Conservation (phyloP, 2,329 filamentous ascomycete species). For the Emergomyces pasteurianus region DNA sequence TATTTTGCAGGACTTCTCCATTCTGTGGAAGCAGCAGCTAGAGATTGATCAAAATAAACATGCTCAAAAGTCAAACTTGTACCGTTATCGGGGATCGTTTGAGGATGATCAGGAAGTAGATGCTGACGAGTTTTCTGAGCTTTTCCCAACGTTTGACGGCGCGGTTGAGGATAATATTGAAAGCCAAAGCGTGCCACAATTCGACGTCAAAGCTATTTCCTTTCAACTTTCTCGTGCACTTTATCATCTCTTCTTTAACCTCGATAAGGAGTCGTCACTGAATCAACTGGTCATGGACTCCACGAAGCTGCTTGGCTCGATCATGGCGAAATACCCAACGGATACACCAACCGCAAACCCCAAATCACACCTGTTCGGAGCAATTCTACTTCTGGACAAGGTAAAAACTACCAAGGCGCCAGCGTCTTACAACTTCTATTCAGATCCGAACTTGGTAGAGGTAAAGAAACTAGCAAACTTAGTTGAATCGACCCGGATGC, state of each 20-base stretch:
- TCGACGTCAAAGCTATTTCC: constrained; percentile 44
- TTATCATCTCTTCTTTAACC: constrained; percentile 28
- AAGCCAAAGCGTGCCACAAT: constrained; percentile 21
- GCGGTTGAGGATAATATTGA: constrained; percentile 32
- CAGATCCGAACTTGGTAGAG: constrained; percentile 64
- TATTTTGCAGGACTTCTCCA: constrained; percentile 61
- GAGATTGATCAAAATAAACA: constrained; percentile 64
- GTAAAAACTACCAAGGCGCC: constrained; percentile 22
- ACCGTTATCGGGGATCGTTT: constrained; percentile 66
- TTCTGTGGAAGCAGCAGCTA: constrained; percentile 68
- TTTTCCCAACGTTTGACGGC: constrained; percentile 70
- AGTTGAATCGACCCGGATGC: constrained; percentile 54
- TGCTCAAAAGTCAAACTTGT: constrained; percentile 62
- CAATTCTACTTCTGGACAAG: constrained; percentile 54
- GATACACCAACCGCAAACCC: constrained; percentile 22
- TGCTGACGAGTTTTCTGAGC: constrained; percentile 59
- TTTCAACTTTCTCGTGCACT: constrained; percentile 52
- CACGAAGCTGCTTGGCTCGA: constrained; percentile 23
- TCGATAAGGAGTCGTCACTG: constrained; percentile 20
- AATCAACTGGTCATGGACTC: constrained; percentile 25
- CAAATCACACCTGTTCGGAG: constrained; percentile 50
- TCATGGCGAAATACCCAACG: constrained; percentile 18
- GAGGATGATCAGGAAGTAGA: constrained; percentile 67
- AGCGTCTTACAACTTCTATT: constrained; percentile 75
- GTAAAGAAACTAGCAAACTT: constrained; percentile 60